Evolutionary conservation across 2,329 filamentous ascomycete species (phyloP).

Genomic region (Xylaria polymorpha): DNA sequence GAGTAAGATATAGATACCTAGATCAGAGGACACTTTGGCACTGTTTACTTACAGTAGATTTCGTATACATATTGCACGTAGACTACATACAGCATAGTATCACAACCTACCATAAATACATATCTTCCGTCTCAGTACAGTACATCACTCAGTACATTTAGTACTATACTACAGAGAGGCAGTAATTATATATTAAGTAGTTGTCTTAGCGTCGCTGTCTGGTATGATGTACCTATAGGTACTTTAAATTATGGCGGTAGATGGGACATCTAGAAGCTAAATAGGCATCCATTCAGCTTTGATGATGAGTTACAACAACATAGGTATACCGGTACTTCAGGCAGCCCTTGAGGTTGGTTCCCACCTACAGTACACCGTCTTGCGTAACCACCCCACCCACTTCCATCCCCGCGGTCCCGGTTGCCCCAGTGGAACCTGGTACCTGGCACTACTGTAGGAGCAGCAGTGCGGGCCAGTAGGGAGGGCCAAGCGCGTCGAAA

Average conservation of each 20-base stretch:
- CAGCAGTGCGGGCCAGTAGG: no score
- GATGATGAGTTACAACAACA: no score
- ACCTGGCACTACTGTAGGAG: not conserved
- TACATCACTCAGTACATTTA: not conserved
- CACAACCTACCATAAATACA: not conserved
- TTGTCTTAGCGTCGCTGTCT: not conserved
- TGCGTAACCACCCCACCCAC: not conserved
- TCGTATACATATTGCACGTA: not conserved
- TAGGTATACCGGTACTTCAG: no score
- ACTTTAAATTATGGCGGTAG: no score
- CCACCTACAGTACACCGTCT: no score
- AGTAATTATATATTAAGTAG: not conserved
- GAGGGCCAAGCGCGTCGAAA: conserved; percentile 10
- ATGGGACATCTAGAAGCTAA: no score
- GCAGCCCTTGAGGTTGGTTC: no score
- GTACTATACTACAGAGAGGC: no score
- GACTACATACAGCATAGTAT: not conserved
- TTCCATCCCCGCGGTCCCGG: not conserved
- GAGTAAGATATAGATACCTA: conserved; percentile 37
- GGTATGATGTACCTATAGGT: no score
- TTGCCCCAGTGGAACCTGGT: not conserved
- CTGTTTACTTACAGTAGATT: not conserved
- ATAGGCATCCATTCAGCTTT: no score
- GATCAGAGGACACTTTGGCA: not conserved
- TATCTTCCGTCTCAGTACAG: not conserved